Base-by-base conservation (phyloP, 2,329 filamentous ascomycete genomes). In the Rhynchosporium agropyri region DNA sequence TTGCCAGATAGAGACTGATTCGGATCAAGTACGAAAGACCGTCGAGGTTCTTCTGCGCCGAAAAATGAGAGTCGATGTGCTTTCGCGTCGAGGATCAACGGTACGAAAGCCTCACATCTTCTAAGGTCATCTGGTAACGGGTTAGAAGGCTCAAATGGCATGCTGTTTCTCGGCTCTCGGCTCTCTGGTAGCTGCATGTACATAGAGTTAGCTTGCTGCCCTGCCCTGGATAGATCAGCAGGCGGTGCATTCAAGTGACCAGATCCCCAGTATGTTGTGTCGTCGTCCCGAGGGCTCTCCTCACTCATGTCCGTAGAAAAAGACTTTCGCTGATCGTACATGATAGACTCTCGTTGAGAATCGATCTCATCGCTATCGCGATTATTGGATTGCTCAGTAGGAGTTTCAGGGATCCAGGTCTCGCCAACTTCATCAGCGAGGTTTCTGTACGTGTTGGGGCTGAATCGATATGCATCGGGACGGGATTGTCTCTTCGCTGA, bases 201-300 rank as follows among this genome's bases (percentile, higher is more conserved):
- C 0, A 76, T 78, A 3, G 78, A 73, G 20, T 76, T 76, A 8
- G 77, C 78, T 60, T 78, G 76, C 12, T 76, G 74, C 57, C 76
- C 77, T 31, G 76, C 74, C 54, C 78, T 73, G 42, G 77, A 76
- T 26, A 84, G 71, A 62, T 80, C 76, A 58, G 83, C 72, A 15
- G 80, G 75, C 49, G 76, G 73, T 38, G 78, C 76, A 8, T 81
- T 79, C 10, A 82, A 83, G 64, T 82, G 77, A n/a, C 82, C 73
- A 2, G 81, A 82, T 51, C 78, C 81, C 80, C 80, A 83, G 63
- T 79, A 77, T 15, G 78, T 79, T 4, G 74, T 78, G 1, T 71
- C 72, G 53, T 81, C 80, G 40, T 78, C 80, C 28, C 77, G 76
- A 12, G 73, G 74, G 31, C 71, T 75, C 38, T 43, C 64, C 20